These are phyloP conservation scores for Sinapis alba DNA, from an alignment of 441 rosid species.

Conservation along the genomic window DNA sequence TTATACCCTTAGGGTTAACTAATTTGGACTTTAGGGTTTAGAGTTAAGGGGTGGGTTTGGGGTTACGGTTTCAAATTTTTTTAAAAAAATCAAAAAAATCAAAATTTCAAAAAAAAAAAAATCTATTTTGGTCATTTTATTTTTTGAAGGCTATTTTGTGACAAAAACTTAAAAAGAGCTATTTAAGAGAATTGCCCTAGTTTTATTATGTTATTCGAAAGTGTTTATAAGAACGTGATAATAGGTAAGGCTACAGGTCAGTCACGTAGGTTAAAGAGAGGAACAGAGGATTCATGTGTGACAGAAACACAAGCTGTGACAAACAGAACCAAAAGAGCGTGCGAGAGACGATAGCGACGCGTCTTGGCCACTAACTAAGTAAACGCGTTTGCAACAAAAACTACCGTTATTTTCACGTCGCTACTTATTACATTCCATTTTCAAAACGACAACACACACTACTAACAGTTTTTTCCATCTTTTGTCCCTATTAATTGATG, in stretches of 20 bases:
- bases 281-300: constrained; percentile 27
- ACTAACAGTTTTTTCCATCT: neutral
- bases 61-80: too few species aligned
- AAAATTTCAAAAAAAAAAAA: too few species aligned
- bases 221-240: neutral
- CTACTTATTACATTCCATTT: constrained; percentile 28
- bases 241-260: constrained; percentile 33
- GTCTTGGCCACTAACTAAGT: constrained; percentile 40
- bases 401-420: constrained; percentile 41
- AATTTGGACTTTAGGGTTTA: too few species aligned
- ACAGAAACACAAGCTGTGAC: constrained; percentile 29
- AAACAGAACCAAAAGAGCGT: constrained; percentile 37
- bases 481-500: constrained; percentile 13
- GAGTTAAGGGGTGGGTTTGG: too few species aligned
- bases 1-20: too few species aligned
- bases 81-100: too few species aligned
- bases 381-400: constrained; percentile 40
- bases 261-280: constrained; percentile 31
- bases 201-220: neutral
- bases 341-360: constrained; percentile 37
- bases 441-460: constrained; percentile 26
- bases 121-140: too few species aligned
- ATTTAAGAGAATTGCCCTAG: too few species aligned
- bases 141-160: too few species aligned
- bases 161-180: too few species aligned